A percentile compares a stretch with the other conserved stretches of the same genome.
These are phyloP conservation scores for Suillus variegatus DNA, from an alignment of 768 basidiomycete species.

Conservation along the genomic window DNA sequence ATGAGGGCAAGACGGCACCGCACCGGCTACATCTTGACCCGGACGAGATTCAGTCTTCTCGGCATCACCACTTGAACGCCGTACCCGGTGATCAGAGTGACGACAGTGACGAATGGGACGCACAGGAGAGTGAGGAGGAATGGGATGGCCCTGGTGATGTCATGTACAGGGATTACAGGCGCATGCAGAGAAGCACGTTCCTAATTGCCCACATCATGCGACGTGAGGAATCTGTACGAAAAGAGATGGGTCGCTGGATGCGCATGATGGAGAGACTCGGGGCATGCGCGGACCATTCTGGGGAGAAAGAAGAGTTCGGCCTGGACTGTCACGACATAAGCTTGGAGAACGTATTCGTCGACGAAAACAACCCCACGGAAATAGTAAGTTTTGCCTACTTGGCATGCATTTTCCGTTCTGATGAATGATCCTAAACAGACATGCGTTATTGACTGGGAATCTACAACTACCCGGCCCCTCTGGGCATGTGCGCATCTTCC, in stretches of 20 bases:
- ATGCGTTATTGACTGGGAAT: slow-evolving; percentile 89
- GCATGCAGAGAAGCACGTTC: slow-evolving; percentile 80
- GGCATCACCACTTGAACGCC: slow-evolving; percentile 68
- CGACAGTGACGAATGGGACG: slow-evolving; percentile 76
- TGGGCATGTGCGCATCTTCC: slow-evolving; percentile 87
- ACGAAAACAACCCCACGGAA: slow-evolving; percentile 60
- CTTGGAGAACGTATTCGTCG: slow-evolving; percentile 83
- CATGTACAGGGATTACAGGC: slow-evolving; percentile 83
- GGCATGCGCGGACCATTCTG: slow-evolving; percentile 28
- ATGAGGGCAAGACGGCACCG: slow-evolving; percentile 74
- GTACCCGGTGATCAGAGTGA: slow-evolving; percentile 76
- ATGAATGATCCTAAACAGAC: slow-evolving; percentile 47
- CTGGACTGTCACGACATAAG: slow-evolving; percentile 87
- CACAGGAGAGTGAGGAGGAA: slow-evolving; percentile 79
- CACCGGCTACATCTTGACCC: slow-evolving; percentile 82
- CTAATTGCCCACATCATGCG: slow-evolving; percentile 67
- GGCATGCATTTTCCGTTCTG: slow-evolving; percentile 9
- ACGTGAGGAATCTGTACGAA: slow-evolving; percentile 61
- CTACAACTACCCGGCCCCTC: slow-evolving; percentile 82
- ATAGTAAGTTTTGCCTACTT: slow-evolving; percentile 53
- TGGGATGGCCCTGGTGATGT: slow-evolving; percentile 68
- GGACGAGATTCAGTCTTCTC: slow-evolving; percentile 67
- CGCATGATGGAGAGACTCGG: slow-evolving; percentile 62
- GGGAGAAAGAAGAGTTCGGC: slow-evolving; percentile 61
- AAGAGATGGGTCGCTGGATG: slow-evolving; percentile 76